phyloP scores from a whole-genome alignment of 2,329 filamentous ascomycete genomes.

The Coniosporium tulheliwenetii region DNA sequence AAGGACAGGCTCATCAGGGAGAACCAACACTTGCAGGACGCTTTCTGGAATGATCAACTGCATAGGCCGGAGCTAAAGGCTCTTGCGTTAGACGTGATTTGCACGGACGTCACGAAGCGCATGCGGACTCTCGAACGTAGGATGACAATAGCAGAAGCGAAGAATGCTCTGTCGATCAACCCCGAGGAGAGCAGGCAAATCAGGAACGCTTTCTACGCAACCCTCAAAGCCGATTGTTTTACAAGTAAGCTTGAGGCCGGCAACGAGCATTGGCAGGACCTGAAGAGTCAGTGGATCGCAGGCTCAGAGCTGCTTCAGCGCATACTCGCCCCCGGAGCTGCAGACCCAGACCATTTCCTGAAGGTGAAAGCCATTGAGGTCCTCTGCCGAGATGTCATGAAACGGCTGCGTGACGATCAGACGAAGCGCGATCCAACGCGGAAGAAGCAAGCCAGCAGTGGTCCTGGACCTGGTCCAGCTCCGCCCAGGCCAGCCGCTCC shows the following conservation, averaged over 20 bases:
- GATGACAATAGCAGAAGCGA: conserved; percentile 62
- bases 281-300: conserved; percentile 54
- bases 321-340: conserved; percentile 34
- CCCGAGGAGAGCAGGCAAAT: conserved; percentile 51
- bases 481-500: conserved; percentile 5
- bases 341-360: conserved; percentile 35
- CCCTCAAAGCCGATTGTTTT: conserved; percentile 50
- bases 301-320: conserved; percentile 38
- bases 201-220: conserved; percentile 49
- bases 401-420: conserved; percentile 55
- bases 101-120: conserved; percentile 67
- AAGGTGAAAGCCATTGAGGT: conserved; percentile 54
- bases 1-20: conserved; percentile 53
- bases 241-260: conserved; percentile 60
- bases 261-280: conserved; percentile 51
- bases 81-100: conserved; percentile 63
- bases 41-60: conserved; percentile 42
- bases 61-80: conserved; percentile 45
- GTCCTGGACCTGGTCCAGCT: conserved; percentile 26
- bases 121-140: conserved; percentile 49
- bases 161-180: conserved; percentile 54
- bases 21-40: conserved; percentile 44
- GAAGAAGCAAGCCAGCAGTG: conserved; percentile 22
- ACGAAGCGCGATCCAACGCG: conserved; percentile 36
- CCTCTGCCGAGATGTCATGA: conserved; percentile 62